These are phyloP conservation scores for Synchytrium microbalum DNA, from an alignment of 371 early-diverging fungal genomes.

Conservation along the genomic window DNA sequence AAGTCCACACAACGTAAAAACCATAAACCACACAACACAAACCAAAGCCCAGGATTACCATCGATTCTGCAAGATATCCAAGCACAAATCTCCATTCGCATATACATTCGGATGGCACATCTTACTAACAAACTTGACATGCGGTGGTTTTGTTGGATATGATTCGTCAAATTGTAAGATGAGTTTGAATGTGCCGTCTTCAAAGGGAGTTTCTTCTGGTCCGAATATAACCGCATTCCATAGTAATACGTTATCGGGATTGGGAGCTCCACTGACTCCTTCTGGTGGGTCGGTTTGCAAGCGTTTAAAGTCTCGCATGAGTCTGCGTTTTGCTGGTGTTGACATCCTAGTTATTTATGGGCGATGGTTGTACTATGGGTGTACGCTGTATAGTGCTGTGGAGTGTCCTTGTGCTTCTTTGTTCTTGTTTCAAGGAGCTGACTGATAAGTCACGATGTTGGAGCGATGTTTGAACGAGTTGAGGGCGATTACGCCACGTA, in stretches of 20 bases:
- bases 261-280: slow-evolving; percentile 83
- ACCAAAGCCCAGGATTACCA: slow-evolving; percentile 42
- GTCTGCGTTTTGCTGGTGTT: slow-evolving; percentile 51
- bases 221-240: slow-evolving; percentile 98
- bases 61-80: slow-evolving; percentile 97
- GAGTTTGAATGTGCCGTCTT: slow-evolving; percentile 98
- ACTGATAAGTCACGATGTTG: too few relatives aligned
- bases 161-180: slow-evolving; percentile 87
- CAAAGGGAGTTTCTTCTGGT: slow-evolving; percentile 93
- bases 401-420: too few relatives aligned
- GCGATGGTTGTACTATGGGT: slow-evolving; percentile 4
- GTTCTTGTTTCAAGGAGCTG: too few relatives aligned
- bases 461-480: too few relatives aligned
- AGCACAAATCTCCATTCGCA: slow-evolving; percentile 96
- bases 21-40: background rate
- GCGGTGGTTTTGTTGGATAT: slow-evolving; percentile 98
- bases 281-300: slow-evolving; percentile 93
- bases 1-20: background rate
- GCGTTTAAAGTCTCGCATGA: slow-evolving; percentile 89
- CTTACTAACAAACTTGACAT: slow-evolving; percentile 90
- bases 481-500: too few relatives aligned
- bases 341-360: slow-evolving; percentile 38
- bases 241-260: slow-evolving; percentile 75
- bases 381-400: too few relatives aligned
- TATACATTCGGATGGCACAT: slow-evolving; percentile 99